Percentiles rank a stretch among this genome's conserved stretches.
Evolutionary conservation across 805 yeast genomes (phyloP).

Genomic region (Lachancea kluyveri): DNA sequence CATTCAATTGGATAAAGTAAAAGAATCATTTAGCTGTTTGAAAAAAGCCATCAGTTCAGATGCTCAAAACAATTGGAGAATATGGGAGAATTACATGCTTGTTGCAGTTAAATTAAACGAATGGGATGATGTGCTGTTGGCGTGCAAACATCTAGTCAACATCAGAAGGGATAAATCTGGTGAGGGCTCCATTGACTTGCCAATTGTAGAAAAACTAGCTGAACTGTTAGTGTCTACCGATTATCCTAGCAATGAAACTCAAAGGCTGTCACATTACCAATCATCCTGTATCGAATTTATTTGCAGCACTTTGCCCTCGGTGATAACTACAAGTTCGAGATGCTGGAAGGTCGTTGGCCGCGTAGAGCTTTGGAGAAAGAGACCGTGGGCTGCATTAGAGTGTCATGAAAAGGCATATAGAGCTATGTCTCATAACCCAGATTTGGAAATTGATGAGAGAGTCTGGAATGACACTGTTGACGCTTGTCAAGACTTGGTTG

Average conservation of each 20-base stretch:
- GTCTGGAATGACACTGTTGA: constrained; percentile 78
- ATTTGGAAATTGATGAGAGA: constrained; percentile 50
- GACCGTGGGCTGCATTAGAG: constrained; percentile 84
- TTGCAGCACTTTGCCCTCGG: constrained; percentile 60
- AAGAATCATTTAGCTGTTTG: constrained; percentile 81
- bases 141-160: constrained; percentile 57
- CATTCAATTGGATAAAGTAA: constrained; percentile 52
- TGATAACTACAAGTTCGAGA: constrained; percentile 53
- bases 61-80: constrained; percentile 73
- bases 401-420: constrained; percentile 84
- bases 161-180: constrained; percentile 50
- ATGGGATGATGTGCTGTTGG: constrained; percentile 83
- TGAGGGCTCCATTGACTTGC: constrained; percentile 65
- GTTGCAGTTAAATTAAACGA: constrained; percentile 79
- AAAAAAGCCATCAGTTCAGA: constrained; percentile 72
- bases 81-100: constrained; percentile 80
- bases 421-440: constrained; percentile 59
- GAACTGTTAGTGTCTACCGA: constrained; percentile 53
- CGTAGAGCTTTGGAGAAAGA: constrained; percentile 79
- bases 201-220: constrained; percentile 67
- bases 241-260: constrained; percentile 35
- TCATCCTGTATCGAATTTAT: constrained; percentile 62
- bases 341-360: constrained; percentile 81
- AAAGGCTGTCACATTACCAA: constrained; percentile 55
- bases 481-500: constrained; percentile 68